These are phyloP conservation scores for Nemania sp. DNA, from an alignment of 2,329 filamentous ascomycete genomes.

Conservation along the genomic window DNA sequence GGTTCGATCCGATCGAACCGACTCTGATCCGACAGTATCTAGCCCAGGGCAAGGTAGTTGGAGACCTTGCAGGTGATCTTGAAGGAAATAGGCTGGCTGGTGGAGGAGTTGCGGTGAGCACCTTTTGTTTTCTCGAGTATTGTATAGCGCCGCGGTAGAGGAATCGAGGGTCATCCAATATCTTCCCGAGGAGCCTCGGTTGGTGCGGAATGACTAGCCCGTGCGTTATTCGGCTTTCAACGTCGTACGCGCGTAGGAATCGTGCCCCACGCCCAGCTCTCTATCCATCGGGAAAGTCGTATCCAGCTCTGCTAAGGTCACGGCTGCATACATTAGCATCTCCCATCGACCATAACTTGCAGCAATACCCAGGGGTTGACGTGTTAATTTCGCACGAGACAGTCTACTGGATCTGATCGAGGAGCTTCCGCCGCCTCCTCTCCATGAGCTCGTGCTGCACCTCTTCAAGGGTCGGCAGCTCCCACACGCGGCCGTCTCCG, in stretches of 20 bases:
- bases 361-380: background rate
- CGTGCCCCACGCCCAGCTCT: background rate
- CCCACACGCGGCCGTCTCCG: constrained; percentile 83
- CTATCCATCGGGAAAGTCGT: background rate
- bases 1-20: no score
- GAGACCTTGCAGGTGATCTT: no score
- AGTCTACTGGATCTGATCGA: constrained; percentile 70
- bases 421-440: constrained; percentile 76
- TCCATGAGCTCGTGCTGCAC: constrained; percentile 95
- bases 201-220: background rate
- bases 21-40: no score
- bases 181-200: background rate
- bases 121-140: background rate
- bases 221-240: background rate
- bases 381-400: background rate
- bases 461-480: constrained; percentile 82
- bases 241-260: background rate
- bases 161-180: no score
- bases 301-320: background rate
- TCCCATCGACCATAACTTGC: background rate
- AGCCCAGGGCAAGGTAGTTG: no score
- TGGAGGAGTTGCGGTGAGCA: no score
- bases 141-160: background rate
- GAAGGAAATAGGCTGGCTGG: no score
- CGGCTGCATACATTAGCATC: background rate